These are phyloP conservation scores for Diaporthe vaccinii DNA, from an alignment of 2,329 filamentous ascomycete species.

Conservation along the genomic window DNA sequence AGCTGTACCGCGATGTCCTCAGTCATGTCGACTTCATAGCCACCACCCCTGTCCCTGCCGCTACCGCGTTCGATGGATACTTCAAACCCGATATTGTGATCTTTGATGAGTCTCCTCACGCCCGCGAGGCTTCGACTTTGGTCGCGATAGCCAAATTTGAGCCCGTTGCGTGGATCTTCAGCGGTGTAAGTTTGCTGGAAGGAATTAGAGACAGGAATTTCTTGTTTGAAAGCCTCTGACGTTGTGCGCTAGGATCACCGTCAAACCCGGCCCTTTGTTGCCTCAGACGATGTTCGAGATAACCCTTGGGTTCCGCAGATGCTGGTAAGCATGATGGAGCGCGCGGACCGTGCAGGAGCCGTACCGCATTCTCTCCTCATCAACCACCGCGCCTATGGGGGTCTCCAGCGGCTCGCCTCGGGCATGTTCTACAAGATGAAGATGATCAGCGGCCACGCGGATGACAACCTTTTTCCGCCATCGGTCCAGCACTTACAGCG, in stretches of 20 bases:
- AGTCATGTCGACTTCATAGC: slow-evolving; percentile 58
- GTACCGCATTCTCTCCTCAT: slow-evolving; percentile 46
- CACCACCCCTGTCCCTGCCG: slow-evolving; percentile 60
- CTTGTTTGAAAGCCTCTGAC: slow-evolving; percentile 44
- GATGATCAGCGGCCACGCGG: slow-evolving; percentile 52
- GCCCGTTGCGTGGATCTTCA: slow-evolving; percentile 60
- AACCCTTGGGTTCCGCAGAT: slow-evolving; percentile 44
- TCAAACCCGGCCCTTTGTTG: slow-evolving; percentile 51
- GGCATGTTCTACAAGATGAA: slow-evolving; percentile 56
- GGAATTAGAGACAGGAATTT: slow-evolving; percentile 54
- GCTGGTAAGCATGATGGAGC: slow-evolving; percentile 47
- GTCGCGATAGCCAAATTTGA: slow-evolving; percentile 60
- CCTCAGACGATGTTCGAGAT: slow-evolving; percentile 34
- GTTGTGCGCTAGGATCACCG: slow-evolving; percentile 35
- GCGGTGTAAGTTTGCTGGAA: slow-evolving; percentile 52
- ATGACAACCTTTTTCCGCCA: slow-evolving; percentile 39
- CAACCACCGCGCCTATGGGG: slow-evolving; percentile 47
- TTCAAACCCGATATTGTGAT: slow-evolving; percentile 88
- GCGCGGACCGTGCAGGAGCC: slow-evolving; percentile 44
- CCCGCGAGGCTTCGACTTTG: slow-evolving; percentile 59
- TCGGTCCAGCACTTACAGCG: slow-evolving; percentile 40
- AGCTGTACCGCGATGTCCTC: slow-evolving; percentile 56
- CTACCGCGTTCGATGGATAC: slow-evolving; percentile 57
- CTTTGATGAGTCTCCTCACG: slow-evolving; percentile 77
- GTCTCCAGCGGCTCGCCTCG: slow-evolving; percentile 57